Base-by-base conservation (phyloP, 108 stramenopile species). In the Fragilaria radians region DNA sequence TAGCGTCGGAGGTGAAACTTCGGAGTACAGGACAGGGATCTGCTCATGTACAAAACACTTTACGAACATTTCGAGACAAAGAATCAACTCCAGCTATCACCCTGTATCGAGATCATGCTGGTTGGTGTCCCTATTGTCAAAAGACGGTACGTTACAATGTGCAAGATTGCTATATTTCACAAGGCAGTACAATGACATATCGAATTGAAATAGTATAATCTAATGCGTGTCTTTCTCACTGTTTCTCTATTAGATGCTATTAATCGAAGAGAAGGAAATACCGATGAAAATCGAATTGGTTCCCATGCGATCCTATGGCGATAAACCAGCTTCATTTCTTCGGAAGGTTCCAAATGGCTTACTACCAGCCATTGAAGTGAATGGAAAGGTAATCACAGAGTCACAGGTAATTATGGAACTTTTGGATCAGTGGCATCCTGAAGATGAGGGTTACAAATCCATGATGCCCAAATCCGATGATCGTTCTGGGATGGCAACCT, bases 281-380 rank as follows among this genome's bases (percentile, higher is more conserved):
- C 94, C 94, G 4, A 84, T 91, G 64, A 70, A 83, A 24, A 89
- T 96, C 30, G 90, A 88, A 59, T 72, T 95, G 11, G 89, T 96
- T 34, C 89, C 89, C 45, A 96, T 96, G 95, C 59, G 95, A 59
- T 75, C 71, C 30, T 96, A 96, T 62, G 95, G 95, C 4, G 95
- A 95, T 62, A 96, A 96, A 59, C 94, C 95, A 9, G 48, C 69
- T 17, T 64, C 67, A 32, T 96, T 93, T 59, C 67, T 92, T 26
- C 72, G 66, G 19, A 88, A 82, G 67, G 95, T 96, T 14, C 95
- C 92, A 0, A 82, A 69, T 25, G 95, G 95, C 0, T 51, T 96
- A 32, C 72, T 96, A 22, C 95, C 95, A 27, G 95, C 93, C 9
- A 65, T 96, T 26, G 78, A 88, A 59, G 82, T 94, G 4, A 62